Evolutionary conservation across 805 yeast species (phyloP).

Genomic region (Candida railenensis): DNA sequence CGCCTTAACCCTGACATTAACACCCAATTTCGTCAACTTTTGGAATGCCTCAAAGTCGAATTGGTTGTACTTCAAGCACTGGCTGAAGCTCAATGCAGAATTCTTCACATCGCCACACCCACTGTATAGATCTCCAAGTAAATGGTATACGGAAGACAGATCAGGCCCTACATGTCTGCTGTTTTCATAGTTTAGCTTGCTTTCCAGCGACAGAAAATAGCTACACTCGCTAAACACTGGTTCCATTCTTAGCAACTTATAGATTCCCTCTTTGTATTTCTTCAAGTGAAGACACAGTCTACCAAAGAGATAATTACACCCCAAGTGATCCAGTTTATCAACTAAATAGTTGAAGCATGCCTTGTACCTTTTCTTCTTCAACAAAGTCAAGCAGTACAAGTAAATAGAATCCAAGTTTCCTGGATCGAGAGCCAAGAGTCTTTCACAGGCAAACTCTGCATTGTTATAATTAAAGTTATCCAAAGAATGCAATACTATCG

Average conservation of each 20-base stretch:
- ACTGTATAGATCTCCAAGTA: slow-evolving; percentile 68
- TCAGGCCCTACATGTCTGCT: slow-evolving; percentile 54
- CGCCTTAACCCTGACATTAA: slow-evolving; percentile 59
- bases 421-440: slow-evolving; percentile 65
- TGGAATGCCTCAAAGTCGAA: slow-evolving; percentile 85
- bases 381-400: slow-evolving; percentile 67
- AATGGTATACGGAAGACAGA: slow-evolving; percentile 61
- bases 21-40: slow-evolving; percentile 70
- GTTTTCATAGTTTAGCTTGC: slow-evolving; percentile 34
- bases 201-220: background rate
- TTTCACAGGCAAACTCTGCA: slow-evolving; percentile 86
- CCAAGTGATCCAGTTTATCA: slow-evolving; percentile 53
- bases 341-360: slow-evolving; percentile 54
- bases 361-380: slow-evolving; percentile 56
- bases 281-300: slow-evolving; percentile 59
- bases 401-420: slow-evolving; percentile 60
- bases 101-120: slow-evolving; percentile 60
- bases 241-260: slow-evolving; percentile 32
- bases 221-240: slow-evolving; percentile 28
- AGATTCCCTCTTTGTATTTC: slow-evolving; percentile 60
- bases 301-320: slow-evolving; percentile 76
- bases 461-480: slow-evolving; percentile 68
- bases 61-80: slow-evolving; percentile 72
- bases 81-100: slow-evolving; percentile 65
- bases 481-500: slow-evolving; percentile 64